Evolutionary conservation across 257 asterid species (phyloP).

Genomic region (Scutellaria minor): DNA sequence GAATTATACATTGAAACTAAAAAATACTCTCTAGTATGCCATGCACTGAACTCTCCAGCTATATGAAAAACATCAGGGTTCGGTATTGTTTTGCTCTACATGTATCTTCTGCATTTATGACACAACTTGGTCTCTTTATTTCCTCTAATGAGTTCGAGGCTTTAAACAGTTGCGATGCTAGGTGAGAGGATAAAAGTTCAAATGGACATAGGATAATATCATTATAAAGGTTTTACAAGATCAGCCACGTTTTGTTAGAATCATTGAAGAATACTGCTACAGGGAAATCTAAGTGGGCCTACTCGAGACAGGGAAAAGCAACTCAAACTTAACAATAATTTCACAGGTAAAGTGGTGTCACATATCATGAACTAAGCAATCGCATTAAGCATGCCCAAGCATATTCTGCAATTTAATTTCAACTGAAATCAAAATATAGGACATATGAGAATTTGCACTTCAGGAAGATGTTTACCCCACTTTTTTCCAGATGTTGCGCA

Average conservation of each 20-base stretch:
- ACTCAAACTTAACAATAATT: slow-evolving; percentile 4
- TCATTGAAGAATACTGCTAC: neutral
- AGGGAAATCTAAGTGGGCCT: slow-evolving; percentile 1
- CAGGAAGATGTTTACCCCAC: slow-evolving; percentile 64
- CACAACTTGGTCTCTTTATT: neutral
- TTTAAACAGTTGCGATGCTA: neutral
- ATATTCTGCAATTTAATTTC: slow-evolving; percentile 24
- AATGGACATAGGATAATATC: slow-evolving; percentile 13
- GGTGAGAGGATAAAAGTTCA: slow-evolving; percentile 14
- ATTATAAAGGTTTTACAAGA: neutral
- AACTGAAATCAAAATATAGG: slow-evolving; percentile 26
- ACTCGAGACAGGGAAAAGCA: neutral
- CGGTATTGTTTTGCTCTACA: slow-evolving; percentile 1
- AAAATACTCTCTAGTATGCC: neutral
- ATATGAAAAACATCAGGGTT: neutral
- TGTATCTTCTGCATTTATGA: slow-evolving; percentile 9
- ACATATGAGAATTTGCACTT: slow-evolving; percentile 32
- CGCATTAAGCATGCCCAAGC: neutral
- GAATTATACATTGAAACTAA: slow-evolving; percentile 6
- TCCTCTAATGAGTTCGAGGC: neutral
- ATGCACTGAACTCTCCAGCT: slow-evolving; percentile 6
- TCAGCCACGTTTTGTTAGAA: neutral
- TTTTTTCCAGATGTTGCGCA: slow-evolving; percentile 48
- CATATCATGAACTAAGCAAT: slow-evolving; percentile 18
- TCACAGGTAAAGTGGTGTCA: slow-evolving; percentile 5